phyloP scores from a whole-genome alignment of 1,284 basidiomycete genomes.

The Ustilago nuda region DNA sequence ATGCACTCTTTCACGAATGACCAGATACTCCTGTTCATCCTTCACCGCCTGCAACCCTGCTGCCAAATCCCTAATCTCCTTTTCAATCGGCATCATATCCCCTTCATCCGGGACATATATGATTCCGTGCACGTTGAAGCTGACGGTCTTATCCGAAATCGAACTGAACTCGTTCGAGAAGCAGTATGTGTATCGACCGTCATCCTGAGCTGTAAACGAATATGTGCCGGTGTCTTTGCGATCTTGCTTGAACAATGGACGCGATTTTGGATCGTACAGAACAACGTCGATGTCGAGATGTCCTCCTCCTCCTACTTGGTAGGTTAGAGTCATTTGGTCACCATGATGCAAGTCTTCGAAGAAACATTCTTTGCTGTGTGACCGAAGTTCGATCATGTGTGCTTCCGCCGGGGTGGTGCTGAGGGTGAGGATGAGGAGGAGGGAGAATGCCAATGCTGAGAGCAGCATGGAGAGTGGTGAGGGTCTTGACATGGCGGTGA shows the following conservation, averaged over 20 bases:
- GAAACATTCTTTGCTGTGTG: slow-evolving; percentile 93
- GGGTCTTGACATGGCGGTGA: slow-evolving; percentile 9
- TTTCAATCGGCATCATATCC: slow-evolving; percentile 81
- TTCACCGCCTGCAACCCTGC: slow-evolving; percentile 88
- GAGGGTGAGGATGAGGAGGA: slow-evolving; percentile 18
- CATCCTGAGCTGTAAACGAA: slow-evolving; percentile 84
- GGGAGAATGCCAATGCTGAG: slow-evolving; percentile 7
- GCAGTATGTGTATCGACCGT: slow-evolving; percentile 93
- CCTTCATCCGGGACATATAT: slow-evolving; percentile 91
- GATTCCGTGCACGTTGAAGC: slow-evolving; percentile 98
- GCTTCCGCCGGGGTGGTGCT: slow-evolving; percentile 11
- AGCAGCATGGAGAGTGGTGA: slow-evolving; percentile 6
- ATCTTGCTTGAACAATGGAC: slow-evolving; percentile 80
- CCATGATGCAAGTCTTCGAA: slow-evolving; percentile 95
- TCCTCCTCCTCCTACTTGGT: slow-evolving; percentile 96
- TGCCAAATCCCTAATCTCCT: slow-evolving; percentile 90
- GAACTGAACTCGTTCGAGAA: slow-evolving; percentile 98
- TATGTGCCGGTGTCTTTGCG: slow-evolving; percentile 90
- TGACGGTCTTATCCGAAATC: slow-evolving; percentile 93
- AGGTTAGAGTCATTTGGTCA: slow-evolving; percentile 99
- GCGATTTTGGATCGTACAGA: slow-evolving; percentile 77
- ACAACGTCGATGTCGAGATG: slow-evolving; percentile 97
- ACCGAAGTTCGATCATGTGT: slow-evolving; percentile 74
- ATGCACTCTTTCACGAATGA: slow-evolving; percentile 91
- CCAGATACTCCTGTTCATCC: slow-evolving; percentile 99